Conservation (phyloP, 495 filamentous ascomycete species). For the Collariella sp. region DNA sequence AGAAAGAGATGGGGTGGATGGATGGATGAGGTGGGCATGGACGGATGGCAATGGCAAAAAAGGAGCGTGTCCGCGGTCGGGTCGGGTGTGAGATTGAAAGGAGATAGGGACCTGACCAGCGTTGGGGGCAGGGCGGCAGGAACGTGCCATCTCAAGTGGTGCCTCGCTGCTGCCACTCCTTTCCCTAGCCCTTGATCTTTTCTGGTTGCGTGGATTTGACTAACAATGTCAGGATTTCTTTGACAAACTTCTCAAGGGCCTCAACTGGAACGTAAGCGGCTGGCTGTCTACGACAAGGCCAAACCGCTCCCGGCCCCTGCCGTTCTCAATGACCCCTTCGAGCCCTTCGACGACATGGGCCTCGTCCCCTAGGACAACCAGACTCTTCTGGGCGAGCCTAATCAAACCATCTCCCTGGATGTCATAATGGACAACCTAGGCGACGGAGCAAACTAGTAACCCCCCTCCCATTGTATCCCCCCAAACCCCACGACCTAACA, state of each 20-base stretch:
- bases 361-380: conserved; percentile 60
- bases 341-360: conserved; percentile 63
- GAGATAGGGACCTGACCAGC: too few relatives aligned
- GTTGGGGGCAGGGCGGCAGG: too few relatives aligned
- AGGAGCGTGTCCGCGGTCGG: too few relatives aligned
- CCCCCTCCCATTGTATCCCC: not conserved
- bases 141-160: too few relatives aligned
- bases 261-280: conserved; percentile 71
- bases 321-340: conserved; percentile 29
- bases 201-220: not conserved
- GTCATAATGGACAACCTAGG: conserved; percentile 62
- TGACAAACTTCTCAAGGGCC: conserved; percentile 51
- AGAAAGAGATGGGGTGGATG: too few relatives aligned
- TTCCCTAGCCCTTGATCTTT: too few relatives aligned
- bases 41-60: too few relatives aligned
- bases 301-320: conserved; percentile 51
- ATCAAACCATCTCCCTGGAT: conserved; percentile 53
- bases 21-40: too few relatives aligned
- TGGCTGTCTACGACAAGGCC: conserved; percentile 66
- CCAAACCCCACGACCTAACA: not conserved
- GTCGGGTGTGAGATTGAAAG: too few relatives aligned
- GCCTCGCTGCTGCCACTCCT: too few relatives aligned
- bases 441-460: conserved; percentile 58
- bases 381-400: conserved; percentile 46
- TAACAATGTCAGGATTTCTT: conserved; percentile 41